These are phyloP conservation scores for Spinacia oleracea DNA, from an alignment of 179 eudicot species.

Conservation along the genomic window DNA sequence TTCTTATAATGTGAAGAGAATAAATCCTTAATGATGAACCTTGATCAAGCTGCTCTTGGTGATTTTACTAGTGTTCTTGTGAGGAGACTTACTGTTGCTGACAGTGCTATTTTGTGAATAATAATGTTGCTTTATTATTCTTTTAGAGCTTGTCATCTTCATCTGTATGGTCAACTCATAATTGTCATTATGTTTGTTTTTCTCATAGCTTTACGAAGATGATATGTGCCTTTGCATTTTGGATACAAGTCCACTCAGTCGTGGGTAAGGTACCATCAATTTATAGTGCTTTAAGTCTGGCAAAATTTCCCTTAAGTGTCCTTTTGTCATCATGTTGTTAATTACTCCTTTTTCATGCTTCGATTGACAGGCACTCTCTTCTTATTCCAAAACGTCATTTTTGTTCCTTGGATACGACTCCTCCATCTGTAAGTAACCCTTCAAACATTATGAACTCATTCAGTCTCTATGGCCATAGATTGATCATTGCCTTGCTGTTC, in stretches of 20 bases:
- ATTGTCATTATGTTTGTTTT: conserved; percentile 19
- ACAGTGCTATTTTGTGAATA: background rate
- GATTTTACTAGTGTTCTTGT: background rate
- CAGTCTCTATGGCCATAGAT: background rate
- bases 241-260: conserved; percentile 84
- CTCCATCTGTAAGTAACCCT: conserved; percentile 72
- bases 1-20: background rate
- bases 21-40: background rate
- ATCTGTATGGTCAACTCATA: conserved; percentile 17
- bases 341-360: conserved; percentile 13
- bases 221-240: conserved; percentile 84
- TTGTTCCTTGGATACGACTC: conserved; percentile 74
- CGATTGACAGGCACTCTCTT: conserved; percentile 66
- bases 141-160: background rate
- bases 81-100: background rate
- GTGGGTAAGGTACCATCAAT: conserved; percentile 91
- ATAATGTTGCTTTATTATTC: conserved; percentile 1
- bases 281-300: conserved; percentile 25
- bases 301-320: background rate
- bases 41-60: background rate
- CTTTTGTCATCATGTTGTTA: conserved; percentile 1
- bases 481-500: background rate
- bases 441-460: background rate
- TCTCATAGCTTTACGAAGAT: conserved; percentile 69
- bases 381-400: conserved; percentile 81